Base-by-base conservation (phyloP, 2,329 filamentous ascomycete species). In the Pseudocercospora macadamiae region DNA sequence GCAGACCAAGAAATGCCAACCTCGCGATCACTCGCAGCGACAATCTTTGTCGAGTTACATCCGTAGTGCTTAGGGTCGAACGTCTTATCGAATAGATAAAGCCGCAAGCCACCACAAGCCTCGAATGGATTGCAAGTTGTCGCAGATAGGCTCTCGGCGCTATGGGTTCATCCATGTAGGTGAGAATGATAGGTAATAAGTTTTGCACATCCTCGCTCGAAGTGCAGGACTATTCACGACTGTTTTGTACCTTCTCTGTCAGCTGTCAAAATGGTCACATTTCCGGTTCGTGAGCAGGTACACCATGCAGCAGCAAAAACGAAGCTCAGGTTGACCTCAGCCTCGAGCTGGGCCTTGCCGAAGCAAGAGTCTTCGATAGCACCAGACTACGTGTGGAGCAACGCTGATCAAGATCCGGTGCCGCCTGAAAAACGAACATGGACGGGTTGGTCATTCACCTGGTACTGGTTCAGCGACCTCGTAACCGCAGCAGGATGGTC, bases 341-440 rank as follows among this genome's bases (percentile, higher is more conserved):
- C 30, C n/a, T 54, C 54, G 12, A 57, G 58, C 36, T 82, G 79
- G 79, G 69, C 77, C 58, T 69, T 82, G 21, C 78, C 77, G 4
- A 80, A 80, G 68, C 77, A 79, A 64, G 73, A 75, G 3, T 76
- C 77, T 5, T 73, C 78, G 3, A 70, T 81, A 28, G 79, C 79
- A 8, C 79, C 78, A 0, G 70, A 74, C 14, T 67, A 79, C 63
- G 75, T 80, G 19, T 71, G 70, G 70, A 70, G 64, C n/a, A 73
- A 72, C 49, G 72, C 60, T 70, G 77, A 55, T 74, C 75, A 68
- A 63, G 73, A 58, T 69, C 76, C 67, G 3, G 77, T 63, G 0
- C 55, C 61, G 4, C 58, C 57, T 7, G 51, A 66, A 18, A 37
- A 61, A 4, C 64, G 63, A 39, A 68, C 66, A 14, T 68, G 75